Percentiles rank a stretch among this genome's conserved stretches.
Conservation (phyloP, 2,329 filamentous ascomycete genomes). For the Ophiosphaerella herpotricha region DNA sequence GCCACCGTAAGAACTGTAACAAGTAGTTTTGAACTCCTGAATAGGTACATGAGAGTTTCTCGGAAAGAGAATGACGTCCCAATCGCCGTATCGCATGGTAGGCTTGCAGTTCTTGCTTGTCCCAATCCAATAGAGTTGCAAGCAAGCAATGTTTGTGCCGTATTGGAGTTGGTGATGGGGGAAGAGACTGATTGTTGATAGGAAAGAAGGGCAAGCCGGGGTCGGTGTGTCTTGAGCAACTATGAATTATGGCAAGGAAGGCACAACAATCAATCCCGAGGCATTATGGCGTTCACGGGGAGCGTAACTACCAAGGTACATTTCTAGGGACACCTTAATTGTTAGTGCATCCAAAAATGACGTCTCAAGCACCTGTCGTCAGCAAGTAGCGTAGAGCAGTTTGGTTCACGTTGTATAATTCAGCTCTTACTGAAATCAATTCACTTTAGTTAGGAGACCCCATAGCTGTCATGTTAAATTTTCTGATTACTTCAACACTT, state of each 20-base stretch:
- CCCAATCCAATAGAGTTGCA: conserved; percentile 22
- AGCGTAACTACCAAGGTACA: too few species aligned
- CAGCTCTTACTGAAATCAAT: too few species aligned
- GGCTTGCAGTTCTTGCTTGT: conserved; percentile 19
- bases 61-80: conserved; percentile 84
- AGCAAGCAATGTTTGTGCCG: conserved; percentile 12
- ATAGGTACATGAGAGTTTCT: conserved; percentile 68
- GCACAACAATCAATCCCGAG: conserved; percentile 5
- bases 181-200: conserved; percentile 3
- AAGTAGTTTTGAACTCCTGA: conserved; percentile 81
- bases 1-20: conserved; percentile 65
- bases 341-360: too few species aligned
- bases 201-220: neutral
- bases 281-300: neutral
- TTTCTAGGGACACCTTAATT: too few species aligned
- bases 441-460: too few species aligned
- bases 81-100: conserved; percentile 81
- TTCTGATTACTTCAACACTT: too few species aligned
- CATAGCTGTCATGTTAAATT: too few species aligned
- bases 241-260: conserved; percentile 3
- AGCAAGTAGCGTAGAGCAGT: too few species aligned
- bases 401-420: too few species aligned
- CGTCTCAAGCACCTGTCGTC: too few species aligned
- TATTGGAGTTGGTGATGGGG: conserved; percentile 5
- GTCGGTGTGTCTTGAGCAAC: neutral